A percentile compares a stretch with the other conserved stretches of the same genome.
These are phyloP conservation scores for Parachaetomium inaequale DNA, from an alignment of 495 filamentous ascomycete genomes.

Conservation along the genomic window DNA sequence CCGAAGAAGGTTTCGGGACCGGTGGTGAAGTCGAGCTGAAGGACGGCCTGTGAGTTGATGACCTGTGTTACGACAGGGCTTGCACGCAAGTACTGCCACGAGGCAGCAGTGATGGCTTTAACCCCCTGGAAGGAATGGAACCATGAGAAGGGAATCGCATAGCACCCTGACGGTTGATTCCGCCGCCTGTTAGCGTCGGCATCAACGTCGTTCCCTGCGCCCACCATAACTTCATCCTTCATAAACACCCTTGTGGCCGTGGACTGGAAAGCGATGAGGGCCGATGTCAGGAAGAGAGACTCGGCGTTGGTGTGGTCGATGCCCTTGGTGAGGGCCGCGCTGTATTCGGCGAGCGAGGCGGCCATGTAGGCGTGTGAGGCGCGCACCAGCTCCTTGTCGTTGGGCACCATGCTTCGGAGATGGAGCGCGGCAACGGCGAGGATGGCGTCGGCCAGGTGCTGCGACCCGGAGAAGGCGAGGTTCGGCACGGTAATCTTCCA, in stretches of 20 bases:
- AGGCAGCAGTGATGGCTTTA: constrained; percentile 50
- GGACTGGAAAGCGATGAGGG: constrained; percentile 56
- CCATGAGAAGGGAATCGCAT: constrained; percentile 51
- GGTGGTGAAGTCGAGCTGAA: constrained; percentile 45
- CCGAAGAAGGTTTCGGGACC: constrained; percentile 47
- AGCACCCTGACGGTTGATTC: constrained; percentile 27
- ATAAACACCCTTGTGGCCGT: constrained; percentile 53
- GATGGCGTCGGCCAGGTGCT: constrained; percentile 53
- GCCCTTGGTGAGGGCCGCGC: constrained; percentile 45
- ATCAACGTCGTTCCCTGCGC: neutral
- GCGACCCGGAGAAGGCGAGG: constrained; percentile 50
- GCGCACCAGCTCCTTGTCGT: constrained; percentile 50
- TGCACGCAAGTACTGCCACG: constrained; percentile 50
- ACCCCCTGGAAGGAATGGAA: constrained; percentile 60
- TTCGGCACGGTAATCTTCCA: constrained; percentile 54
- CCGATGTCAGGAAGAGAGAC: constrained; percentile 51
- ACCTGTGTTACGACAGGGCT: constrained; percentile 51
- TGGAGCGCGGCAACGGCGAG: constrained; percentile 56
- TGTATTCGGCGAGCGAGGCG: constrained; percentile 53
- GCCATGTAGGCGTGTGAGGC: constrained; percentile 58
- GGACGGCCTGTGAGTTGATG: constrained; percentile 52
- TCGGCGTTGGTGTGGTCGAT: constrained; percentile 52
- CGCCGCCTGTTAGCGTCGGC: constrained; percentile 8
- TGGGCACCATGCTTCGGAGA: constrained; percentile 45
- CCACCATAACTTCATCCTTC: constrained; percentile 38